phyloP scores from a whole-genome alignment of 2,329 filamentous ascomycete species.

The Aspergillus jensenii region DNA sequence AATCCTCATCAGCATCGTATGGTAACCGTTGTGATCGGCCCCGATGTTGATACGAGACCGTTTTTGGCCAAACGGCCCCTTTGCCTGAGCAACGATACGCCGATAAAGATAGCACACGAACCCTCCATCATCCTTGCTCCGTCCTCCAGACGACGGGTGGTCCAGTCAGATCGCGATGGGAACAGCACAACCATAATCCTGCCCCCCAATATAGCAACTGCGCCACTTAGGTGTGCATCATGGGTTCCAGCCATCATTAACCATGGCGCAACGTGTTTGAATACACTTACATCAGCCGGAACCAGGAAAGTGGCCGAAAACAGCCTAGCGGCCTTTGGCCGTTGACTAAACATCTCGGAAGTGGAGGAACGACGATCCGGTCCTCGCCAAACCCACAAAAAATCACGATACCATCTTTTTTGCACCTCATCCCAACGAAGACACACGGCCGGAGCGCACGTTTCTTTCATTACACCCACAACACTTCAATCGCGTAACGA shows the following conservation, averaged over 20 bases:
- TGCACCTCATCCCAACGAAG: conserved; percentile 13
- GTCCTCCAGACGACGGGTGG: conserved; percentile 2
- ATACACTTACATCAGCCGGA: not conserved
- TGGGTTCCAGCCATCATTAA: conserved; percentile 2
- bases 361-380: conserved; percentile 15
- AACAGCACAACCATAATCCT: conserved; percentile 4
- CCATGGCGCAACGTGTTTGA: not conserved
- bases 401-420: conserved; percentile 15
- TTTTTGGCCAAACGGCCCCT: conserved; percentile 1
- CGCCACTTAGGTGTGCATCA: not conserved
- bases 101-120: conserved; percentile 10
- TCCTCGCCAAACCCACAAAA: conserved; percentile 21
- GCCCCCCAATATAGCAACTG: not conserved
- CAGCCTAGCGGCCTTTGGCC: not conserved
- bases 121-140: conserved; percentile 1
- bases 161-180: not conserved
- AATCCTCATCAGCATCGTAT: not conserved
- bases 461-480: conserved; percentile 25
- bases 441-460: conserved; percentile 18
- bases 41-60: not conserved
- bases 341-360: conserved; percentile 11
- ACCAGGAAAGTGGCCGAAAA: not conserved
- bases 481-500: conserved; percentile 49
- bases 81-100: not conserved
- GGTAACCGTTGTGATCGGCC: not conserved